Conservation (phyloP, 257 asterid species). For the Agastache rugosa region DNA sequence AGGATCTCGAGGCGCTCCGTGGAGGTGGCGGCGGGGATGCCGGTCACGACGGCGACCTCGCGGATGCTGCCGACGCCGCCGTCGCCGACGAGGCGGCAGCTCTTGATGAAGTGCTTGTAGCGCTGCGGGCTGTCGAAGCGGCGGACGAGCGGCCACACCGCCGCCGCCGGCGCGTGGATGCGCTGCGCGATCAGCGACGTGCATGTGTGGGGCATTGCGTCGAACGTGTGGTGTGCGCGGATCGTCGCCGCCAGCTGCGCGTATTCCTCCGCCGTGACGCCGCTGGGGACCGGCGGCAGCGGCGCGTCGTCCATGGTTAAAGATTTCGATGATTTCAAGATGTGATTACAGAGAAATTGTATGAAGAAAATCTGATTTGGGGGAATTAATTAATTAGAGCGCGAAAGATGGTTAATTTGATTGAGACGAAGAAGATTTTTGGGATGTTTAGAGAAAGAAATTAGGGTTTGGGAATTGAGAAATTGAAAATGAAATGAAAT, state of each 20-base stretch:
- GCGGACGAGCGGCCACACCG: conserved; percentile 78
- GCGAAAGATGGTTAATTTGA: too few relatives aligned
- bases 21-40: conserved; percentile 82
- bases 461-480: background rate
- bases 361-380: background rate
- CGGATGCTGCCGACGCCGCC: conserved; percentile 80
- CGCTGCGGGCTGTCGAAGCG: conserved; percentile 75
- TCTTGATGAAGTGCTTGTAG: conserved; percentile 90
- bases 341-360: background rate
- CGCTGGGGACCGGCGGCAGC: conserved; percentile 42
- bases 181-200: conserved; percentile 65
- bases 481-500: background rate
- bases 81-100: conserved; percentile 63
- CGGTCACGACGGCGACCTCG: conserved; percentile 80
- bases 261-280: conserved; percentile 60
- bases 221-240: conserved; percentile 60
- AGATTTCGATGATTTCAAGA: too few relatives aligned
- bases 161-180: conserved; percentile 66
- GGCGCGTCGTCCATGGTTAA: conserved; percentile 29
- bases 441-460: too few relatives aligned
- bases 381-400: background rate
- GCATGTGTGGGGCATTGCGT: conserved; percentile 63
- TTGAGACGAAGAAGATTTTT: too few relatives aligned
- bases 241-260: conserved; percentile 50
- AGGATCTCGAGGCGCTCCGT: conserved; percentile 81